A percentile compares a stretch with the other conserved stretches of the same genome.
These are phyloP conservation scores for Tetrapisispora iriomotensis DNA, from an alignment of 805 yeast species.

Conservation along the genomic window DNA sequence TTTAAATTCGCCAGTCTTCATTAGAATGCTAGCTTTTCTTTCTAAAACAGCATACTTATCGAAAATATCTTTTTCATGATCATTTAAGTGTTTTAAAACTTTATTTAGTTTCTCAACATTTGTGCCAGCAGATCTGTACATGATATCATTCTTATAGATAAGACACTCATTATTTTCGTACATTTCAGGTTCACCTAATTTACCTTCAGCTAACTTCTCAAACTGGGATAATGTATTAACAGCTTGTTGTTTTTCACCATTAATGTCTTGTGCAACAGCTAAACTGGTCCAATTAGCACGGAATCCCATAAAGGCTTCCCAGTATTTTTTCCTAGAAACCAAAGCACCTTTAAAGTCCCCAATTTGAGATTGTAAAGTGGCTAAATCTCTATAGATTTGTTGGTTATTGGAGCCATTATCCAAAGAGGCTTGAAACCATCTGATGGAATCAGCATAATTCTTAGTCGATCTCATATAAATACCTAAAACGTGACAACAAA, in stretches of 20 bases:
- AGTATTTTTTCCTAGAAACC: conserved; percentile 53
- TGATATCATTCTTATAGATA: conserved; percentile 59
- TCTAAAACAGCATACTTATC: conserved; percentile 60
- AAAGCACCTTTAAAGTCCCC: conserved; percentile 61
- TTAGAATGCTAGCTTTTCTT: conserved; percentile 52
- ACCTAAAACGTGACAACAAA: conserved; percentile 79
- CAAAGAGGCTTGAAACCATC: conserved; percentile 64
- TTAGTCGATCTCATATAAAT: conserved; percentile 64
- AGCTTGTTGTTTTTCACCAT: conserved; percentile 57
- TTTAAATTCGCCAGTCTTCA: conserved; percentile 43
- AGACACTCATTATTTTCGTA: conserved; percentile 76
- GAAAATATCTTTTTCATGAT: conserved; percentile 41
- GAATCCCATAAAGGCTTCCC: conserved; percentile 69
- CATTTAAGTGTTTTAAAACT: conserved; percentile 53
- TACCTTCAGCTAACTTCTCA: conserved; percentile 64
- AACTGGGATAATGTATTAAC: conserved; percentile 63
- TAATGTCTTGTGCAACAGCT: conserved; percentile 77
- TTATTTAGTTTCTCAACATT: conserved; percentile 34
- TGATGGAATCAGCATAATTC: conserved; percentile 66
- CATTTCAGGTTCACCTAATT: conserved; percentile 53
- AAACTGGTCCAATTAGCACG: conserved; percentile 86
- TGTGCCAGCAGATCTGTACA: conserved; percentile 50
- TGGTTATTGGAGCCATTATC: conserved; percentile 71
- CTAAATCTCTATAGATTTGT: conserved; percentile 72
- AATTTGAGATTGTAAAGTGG: conserved; percentile 67